A percentile compares a stretch with the other conserved stretches of the same genome.
These are phyloP conservation scores for Stagonosporopsis tanaceti DNA, from an alignment of 2,329 filamentous ascomycete species.

Conservation along the genomic window DNA sequence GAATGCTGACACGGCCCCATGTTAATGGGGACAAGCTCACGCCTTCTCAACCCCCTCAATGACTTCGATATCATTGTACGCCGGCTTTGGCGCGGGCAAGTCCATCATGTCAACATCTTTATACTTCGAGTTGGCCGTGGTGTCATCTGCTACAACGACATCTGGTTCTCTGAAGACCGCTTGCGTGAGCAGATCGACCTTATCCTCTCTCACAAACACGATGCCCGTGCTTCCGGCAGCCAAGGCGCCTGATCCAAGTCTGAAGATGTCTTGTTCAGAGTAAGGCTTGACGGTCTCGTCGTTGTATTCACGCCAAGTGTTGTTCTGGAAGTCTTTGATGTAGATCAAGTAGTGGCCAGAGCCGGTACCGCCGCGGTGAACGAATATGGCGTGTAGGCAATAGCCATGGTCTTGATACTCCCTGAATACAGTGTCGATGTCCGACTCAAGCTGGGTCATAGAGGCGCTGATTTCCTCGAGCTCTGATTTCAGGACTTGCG, in stretches of 20 bases:
- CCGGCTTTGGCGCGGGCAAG: conserved; percentile 1
- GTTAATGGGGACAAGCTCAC: conserved; percentile 25
- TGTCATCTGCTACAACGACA: not conserved
- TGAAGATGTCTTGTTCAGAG: conserved; percentile 71
- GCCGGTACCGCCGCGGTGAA: conserved; percentile 73
- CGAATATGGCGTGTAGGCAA: conserved; percentile 88
- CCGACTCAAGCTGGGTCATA: conserved; percentile 58
- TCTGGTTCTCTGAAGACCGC: conserved; percentile 53
- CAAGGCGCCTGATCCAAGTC: conserved; percentile 66
- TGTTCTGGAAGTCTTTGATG: conserved; percentile 84
- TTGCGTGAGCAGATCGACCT: conserved; percentile 66
- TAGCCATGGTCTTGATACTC: conserved; percentile 74
- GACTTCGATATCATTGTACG: conserved; percentile 28
- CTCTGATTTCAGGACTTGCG: conserved; percentile 35
- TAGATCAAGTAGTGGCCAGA: conserved; percentile 96
- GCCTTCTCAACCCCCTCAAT: conserved; percentile 41
- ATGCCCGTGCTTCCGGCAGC: conserved; percentile 65
- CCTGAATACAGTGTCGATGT: conserved; percentile 67
- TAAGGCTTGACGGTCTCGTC: conserved; percentile 80
- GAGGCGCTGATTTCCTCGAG: conserved; percentile 36
- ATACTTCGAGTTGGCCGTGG: not conserved
- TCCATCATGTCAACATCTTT: conserved; percentile 23
- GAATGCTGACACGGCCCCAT: not conserved
- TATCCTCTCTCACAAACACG: conserved; percentile 78
- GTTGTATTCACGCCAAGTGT: conserved; percentile 93